Evolutionary conservation across 2,329 filamentous ascomycete species (phyloP).

Genomic region (Dactylellina sp.): DNA sequence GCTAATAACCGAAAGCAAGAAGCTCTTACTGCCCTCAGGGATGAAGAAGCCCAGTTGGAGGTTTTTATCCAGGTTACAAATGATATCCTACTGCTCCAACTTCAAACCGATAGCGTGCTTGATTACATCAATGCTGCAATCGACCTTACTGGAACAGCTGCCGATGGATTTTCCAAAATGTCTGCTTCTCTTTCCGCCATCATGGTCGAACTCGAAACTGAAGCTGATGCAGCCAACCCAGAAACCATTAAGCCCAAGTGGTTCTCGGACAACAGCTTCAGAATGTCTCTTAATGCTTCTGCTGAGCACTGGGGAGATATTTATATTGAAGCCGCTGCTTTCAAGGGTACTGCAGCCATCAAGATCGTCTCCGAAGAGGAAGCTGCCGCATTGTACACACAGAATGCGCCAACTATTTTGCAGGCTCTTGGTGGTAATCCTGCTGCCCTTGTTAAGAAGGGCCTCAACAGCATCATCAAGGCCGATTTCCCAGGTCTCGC

Average conservation of each 20-base stretch:
- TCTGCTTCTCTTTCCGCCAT: slow-evolving; percentile 45
- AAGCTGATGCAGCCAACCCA: slow-evolving; percentile 43
- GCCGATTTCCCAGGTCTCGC: no score
- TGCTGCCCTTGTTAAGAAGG: no score
- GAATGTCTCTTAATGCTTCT: slow-evolving; percentile 41
- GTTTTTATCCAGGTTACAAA: slow-evolving; percentile 42
- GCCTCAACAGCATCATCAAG: slow-evolving; percentile 6
- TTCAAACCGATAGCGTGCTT: slow-evolving; percentile 51
- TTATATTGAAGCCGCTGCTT: slow-evolving; percentile 38
- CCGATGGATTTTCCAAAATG: slow-evolving; percentile 45
- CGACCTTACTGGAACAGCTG: slow-evolving; percentile 34
- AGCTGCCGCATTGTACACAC: slow-evolving; percentile 37
- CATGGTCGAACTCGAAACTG: slow-evolving; percentile 46
- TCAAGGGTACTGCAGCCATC: slow-evolving; percentile 48
- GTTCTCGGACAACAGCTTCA: slow-evolving; percentile 51
- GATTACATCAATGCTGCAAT: slow-evolving; percentile 44
- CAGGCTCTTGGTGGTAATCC: slow-evolving; percentile 20
- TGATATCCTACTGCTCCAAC: slow-evolving; percentile 35
- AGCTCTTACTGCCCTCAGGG: no score
- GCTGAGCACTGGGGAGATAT: slow-evolving; percentile 49
- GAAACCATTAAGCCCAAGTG: slow-evolving; percentile 45
- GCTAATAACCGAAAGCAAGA: slow-evolving; percentile 24
- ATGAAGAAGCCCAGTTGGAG: slow-evolving; percentile 18
- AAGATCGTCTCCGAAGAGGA: slow-evolving; percentile 31
- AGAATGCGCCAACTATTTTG: slow-evolving; percentile 28